These are phyloP conservation scores for Arthroderma uncinatum DNA, from an alignment of 2,329 filamentous ascomycete genomes.

Conservation along the genomic window DNA sequence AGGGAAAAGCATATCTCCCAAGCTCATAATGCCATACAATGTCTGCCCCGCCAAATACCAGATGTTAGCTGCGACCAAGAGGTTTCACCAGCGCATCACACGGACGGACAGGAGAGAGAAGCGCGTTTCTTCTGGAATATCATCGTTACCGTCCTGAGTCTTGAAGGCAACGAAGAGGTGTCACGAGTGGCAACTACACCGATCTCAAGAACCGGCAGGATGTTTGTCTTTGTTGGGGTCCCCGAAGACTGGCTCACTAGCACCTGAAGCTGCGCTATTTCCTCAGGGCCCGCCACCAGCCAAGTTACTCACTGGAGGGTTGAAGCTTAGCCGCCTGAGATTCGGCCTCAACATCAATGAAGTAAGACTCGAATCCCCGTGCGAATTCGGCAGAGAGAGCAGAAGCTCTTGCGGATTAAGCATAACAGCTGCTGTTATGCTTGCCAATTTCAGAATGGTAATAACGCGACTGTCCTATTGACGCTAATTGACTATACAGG, in stretches of 20 bases:
- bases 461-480: background rate
- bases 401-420: background rate
- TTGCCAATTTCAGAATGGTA: background rate
- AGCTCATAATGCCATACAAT: background rate
- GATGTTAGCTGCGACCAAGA: background rate
- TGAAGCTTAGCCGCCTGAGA: slow-evolving; percentile 8
- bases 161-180: slow-evolving; percentile 6
- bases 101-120: background rate
- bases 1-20: background rate
- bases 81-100: background rate
- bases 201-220: slow-evolving; percentile 6
- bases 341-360: slow-evolving; percentile 8
- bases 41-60: slow-evolving; percentile 4
- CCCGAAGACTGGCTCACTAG: background rate
- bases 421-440: background rate
- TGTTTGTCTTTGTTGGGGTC: background rate
- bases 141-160: slow-evolving; percentile 3
- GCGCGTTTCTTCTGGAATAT: too few relatives aligned
- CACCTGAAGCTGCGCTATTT: background rate
- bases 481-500: background rate
- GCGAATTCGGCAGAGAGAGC: background rate
- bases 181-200: slow-evolving; percentile 8
- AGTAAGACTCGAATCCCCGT: background rate
- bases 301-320: slow-evolving; percentile 9
- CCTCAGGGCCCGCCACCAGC: slow-evolving; percentile 10